Conservation (phyloP, 2,329 filamentous ascomycete genomes). For the Xylaria sp. region DNA sequence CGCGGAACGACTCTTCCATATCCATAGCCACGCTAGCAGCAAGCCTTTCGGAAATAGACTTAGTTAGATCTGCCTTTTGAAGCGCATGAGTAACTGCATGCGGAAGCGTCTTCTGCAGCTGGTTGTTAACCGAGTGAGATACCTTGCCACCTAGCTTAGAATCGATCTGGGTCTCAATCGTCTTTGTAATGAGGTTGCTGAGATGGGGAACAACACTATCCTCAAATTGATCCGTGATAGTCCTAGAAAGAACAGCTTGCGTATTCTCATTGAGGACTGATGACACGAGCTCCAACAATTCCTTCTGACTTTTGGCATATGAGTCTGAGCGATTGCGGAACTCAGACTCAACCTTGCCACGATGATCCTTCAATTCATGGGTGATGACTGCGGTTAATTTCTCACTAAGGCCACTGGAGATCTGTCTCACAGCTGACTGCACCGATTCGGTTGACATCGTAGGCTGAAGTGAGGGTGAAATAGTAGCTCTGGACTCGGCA, state of each 20-base stretch:
- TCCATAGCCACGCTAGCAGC: conserved; percentile 72
- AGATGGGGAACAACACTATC: conserved; percentile 80
- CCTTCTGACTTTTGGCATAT: conserved; percentile 64
- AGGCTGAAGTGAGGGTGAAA: conserved; percentile 41
- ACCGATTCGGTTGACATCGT: conserved; percentile 57
- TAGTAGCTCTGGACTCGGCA: conserved; percentile 44
- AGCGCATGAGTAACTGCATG: conserved; percentile 73
- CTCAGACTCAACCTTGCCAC: conserved; percentile 74
- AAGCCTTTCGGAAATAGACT: conserved; percentile 77
- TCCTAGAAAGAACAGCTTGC: conserved; percentile 77
- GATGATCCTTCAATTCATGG: conserved; percentile 67
- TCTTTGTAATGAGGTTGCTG: conserved; percentile 72
- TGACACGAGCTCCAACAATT: conserved; percentile 68
- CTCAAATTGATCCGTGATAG: conserved; percentile 81
- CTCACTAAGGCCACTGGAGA: conserved; percentile 63
- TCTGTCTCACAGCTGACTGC: conserved; percentile 64
- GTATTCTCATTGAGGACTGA: conserved; percentile 71
- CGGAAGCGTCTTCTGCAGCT: conserved; percentile 78
- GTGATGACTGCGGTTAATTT: conserved; percentile 61
- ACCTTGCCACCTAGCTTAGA: conserved; percentile 74
- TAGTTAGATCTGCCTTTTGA: conserved; percentile 78
- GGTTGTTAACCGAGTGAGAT: conserved; percentile 73
- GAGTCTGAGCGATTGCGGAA: conserved; percentile 61
- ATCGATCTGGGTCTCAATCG: conserved; percentile 77
- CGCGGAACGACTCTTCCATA: conserved; percentile 75